These are phyloP conservation scores for Sarcomyxa edulis DNA, from an alignment of 768 basidiomycete genomes.

Conservation along the genomic window DNA sequence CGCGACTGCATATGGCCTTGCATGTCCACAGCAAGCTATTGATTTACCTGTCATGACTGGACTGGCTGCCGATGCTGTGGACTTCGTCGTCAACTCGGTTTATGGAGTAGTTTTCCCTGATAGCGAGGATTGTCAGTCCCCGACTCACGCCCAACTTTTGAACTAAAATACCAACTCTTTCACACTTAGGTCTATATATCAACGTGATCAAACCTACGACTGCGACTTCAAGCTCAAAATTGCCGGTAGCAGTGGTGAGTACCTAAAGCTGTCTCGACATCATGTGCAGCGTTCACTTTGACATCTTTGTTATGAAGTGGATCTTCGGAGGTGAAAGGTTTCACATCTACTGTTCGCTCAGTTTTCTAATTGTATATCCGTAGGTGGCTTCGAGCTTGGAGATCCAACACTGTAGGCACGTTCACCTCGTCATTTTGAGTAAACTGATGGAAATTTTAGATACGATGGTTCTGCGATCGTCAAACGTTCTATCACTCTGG, in stretches of 20 bases:
- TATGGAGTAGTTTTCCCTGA: slow-evolving; percentile 22
- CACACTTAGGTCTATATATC: slow-evolving; percentile 31
- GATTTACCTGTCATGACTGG: slow-evolving; percentile 24
- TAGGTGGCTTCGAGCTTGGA: slow-evolving; percentile 16
- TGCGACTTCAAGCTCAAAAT: slow-evolving; percentile 26
- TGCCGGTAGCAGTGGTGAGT: slow-evolving; percentile 47
- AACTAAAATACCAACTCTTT: not conserved
- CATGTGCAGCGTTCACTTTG: not conserved
- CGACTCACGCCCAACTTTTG: not conserved
- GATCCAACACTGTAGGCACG: slow-evolving; percentile 11
- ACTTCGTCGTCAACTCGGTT: slow-evolving; percentile 22
- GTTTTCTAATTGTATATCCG: not conserved
- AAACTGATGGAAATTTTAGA: slow-evolving; percentile 15
- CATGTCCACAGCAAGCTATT: slow-evolving; percentile 42
- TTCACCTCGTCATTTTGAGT: not conserved
- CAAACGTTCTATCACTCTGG: slow-evolving; percentile 34
- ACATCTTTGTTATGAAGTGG: slow-evolving; percentile 35
- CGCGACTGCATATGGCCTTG: slow-evolving; percentile 35
- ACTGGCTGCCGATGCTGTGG: slow-evolving; percentile 20
- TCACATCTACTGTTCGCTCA: not conserved
- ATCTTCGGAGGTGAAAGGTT: slow-evolving; percentile 32
- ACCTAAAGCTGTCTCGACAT: not conserved
- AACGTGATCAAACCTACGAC: slow-evolving; percentile 40
- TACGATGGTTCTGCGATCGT: slow-evolving; percentile 39
- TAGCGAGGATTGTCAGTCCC: slow-evolving; percentile 37